Conservation (phyloP, 345 rosid species). For the Populus alba region DNA sequence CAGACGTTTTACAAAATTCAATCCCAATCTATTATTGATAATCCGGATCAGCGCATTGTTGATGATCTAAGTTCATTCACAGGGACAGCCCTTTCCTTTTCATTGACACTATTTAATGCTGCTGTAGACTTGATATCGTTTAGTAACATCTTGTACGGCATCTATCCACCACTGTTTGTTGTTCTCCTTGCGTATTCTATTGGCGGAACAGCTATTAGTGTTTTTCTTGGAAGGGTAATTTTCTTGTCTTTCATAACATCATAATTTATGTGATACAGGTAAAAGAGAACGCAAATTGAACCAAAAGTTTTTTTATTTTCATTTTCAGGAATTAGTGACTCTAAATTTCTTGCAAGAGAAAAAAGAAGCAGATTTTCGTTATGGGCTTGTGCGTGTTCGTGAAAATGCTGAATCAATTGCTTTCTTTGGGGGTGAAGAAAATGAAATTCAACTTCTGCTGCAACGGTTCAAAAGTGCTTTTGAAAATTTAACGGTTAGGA, state of each 20-base stretch:
- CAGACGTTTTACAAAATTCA: constrained; percentile 87
- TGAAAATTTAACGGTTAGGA: constrained; percentile 65
- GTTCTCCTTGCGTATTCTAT: constrained; percentile 78
- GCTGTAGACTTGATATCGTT: constrained; percentile 88
- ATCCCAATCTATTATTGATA: constrained; percentile 86
- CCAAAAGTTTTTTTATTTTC: constrained; percentile 12
- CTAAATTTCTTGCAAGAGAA: constrained; percentile 97
- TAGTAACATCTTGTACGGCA: constrained; percentile 86
- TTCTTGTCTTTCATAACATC: not conserved
- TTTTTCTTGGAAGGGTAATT: constrained; percentile 79
- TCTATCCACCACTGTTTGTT: constrained; percentile 81
- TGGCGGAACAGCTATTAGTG: constrained; percentile 83
- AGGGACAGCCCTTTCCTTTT: constrained; percentile 81
- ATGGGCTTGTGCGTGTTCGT: constrained; percentile 92
- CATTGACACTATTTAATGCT: constrained; percentile 74
- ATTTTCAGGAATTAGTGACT: constrained; percentile 70
- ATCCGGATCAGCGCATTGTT: constrained; percentile 94
- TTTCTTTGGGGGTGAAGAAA: constrained; percentile 90
- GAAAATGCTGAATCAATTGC: constrained; percentile 98
- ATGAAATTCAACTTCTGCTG: constrained; percentile 77
- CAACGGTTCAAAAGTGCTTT: constrained; percentile 90
- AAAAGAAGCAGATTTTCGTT: constrained; percentile 96
- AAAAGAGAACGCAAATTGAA: not conserved
- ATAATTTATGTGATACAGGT: not conserved
- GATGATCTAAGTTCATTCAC: constrained; percentile 92